These are phyloP conservation scores for Blastobotrys raffinosifermentans DNA, from an alignment of 1,139 yeast species.

Conservation along the genomic window DNA sequence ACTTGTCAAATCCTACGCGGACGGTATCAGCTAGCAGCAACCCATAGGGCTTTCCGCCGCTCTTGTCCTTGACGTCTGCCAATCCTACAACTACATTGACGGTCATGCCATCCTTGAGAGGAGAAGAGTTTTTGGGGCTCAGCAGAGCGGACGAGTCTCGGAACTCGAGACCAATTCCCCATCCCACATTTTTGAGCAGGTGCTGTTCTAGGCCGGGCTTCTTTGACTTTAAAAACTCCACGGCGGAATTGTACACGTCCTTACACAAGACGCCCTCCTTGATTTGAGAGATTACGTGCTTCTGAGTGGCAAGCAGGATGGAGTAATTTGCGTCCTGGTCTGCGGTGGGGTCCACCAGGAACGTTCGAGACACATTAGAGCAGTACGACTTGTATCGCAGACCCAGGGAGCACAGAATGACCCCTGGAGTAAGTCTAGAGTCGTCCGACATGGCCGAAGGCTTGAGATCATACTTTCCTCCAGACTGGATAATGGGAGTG, in stretches of 20 bases:
- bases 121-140: conserved; percentile 67
- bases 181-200: conserved; percentile 81
- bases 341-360: conserved; percentile 81
- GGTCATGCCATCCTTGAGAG: conserved; percentile 65
- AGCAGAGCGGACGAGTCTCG: conserved; percentile 74
- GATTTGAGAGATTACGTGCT: conserved; percentile 51
- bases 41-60: conserved; percentile 50
- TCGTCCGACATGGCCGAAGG: conserved; percentile 78
- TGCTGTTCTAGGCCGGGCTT: conserved; percentile 58
- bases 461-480: conserved; percentile 75
- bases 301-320: conserved; percentile 54
- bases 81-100: conserved; percentile 77
- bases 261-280: conserved; percentile 64
- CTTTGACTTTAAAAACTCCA: conserved; percentile 48
- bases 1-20: conserved; percentile 56
- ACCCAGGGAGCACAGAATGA: conserved; percentile 79
- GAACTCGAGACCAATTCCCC: conserved; percentile 86
- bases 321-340: conserved; percentile 77
- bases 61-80: conserved; percentile 46
- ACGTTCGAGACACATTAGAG: conserved; percentile 82
- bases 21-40: conserved; percentile 80
- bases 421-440: conserved; percentile 65
- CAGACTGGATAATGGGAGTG: conserved; percentile 86
- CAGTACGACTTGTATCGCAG: conserved; percentile 86
- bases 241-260: conserved; percentile 59